phyloP scores from a whole-genome alignment of 345 rosid genomes.

The Rhizophora mangle region DNA sequence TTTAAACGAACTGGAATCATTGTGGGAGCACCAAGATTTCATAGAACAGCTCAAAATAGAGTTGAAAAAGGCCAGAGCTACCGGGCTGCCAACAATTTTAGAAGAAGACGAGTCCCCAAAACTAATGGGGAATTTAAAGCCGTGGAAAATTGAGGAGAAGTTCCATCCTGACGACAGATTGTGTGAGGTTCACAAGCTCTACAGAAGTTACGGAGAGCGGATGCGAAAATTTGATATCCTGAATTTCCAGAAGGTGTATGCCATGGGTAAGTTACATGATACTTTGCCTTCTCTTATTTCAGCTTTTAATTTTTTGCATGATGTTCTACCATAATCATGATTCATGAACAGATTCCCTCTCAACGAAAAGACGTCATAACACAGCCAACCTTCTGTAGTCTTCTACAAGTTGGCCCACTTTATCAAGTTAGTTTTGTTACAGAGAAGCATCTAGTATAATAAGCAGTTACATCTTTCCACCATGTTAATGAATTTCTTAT shows the following conservation, averaged over 20 bases:
- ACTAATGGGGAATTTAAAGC: constrained; percentile 76
- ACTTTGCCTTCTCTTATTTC: constrained; percentile 1
- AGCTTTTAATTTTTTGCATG: background rate
- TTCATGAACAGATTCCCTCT: constrained; percentile 4
- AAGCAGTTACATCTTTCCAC: background rate
- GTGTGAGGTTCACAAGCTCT: constrained; percentile 78
- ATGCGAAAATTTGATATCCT: constrained; percentile 86
- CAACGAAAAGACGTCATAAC: constrained; percentile 10
- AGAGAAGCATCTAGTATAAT: constrained; percentile 22
- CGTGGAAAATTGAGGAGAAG: constrained; percentile 86
- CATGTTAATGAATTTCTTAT: background rate
- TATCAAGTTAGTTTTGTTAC: constrained; percentile 22
- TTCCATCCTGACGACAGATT: constrained; percentile 55
- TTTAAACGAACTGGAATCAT: constrained; percentile 46
- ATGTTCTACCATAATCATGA: background rate
- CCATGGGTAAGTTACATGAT: constrained; percentile 56
- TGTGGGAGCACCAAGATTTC: constrained; percentile 94
- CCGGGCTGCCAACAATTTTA: constrained; percentile 67
- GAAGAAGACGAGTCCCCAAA: constrained; percentile 78
- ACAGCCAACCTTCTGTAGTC: constrained; percentile 18
- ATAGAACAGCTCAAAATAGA: constrained; percentile 91
- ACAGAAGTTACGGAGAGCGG: constrained; percentile 76
- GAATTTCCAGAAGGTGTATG: constrained; percentile 87
- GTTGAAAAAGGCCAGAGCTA: constrained; percentile 76
- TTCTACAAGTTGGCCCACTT: constrained; percentile 27